Conservation (phyloP, 2,329 filamentous ascomycete species). For the Botrytis cinerea region DNA sequence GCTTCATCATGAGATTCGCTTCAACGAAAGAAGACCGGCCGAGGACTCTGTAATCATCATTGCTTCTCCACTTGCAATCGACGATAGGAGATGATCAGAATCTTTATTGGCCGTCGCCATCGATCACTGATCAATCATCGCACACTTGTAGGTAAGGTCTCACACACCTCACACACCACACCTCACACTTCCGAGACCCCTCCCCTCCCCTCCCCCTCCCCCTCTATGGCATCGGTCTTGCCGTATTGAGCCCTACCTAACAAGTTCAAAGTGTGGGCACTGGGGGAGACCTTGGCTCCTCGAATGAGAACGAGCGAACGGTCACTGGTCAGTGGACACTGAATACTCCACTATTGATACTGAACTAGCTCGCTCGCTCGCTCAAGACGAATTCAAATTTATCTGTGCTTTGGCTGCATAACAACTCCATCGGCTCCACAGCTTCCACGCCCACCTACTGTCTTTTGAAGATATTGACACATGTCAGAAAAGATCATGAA, state of each 20-base stretch:
- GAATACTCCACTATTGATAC: not conserved
- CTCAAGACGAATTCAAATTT: not conserved
- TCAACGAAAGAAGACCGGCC: not conserved
- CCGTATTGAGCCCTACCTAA: not conserved
- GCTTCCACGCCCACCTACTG: not conserved
- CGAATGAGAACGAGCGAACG: not conserved
- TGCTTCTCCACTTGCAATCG: not conserved
- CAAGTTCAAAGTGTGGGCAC: not conserved
- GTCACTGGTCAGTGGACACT: not conserved
- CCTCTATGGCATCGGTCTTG: not conserved
- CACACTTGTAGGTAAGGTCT: not conserved
- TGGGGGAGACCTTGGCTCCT: not conserved
- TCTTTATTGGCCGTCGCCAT: not conserved
- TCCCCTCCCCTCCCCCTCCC: constrained; percentile 1
- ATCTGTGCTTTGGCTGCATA: not conserved
- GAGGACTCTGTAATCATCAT: not conserved
- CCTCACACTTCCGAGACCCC: not conserved
- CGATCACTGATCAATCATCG: not conserved
- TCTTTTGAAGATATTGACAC: not conserved
- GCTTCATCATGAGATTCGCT: not conserved
- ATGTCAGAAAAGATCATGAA: not conserved
- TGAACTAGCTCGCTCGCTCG: not conserved
- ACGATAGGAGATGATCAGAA: not conserved
- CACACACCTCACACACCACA: not conserved
- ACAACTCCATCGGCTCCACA: not conserved